A percentile compares a stretch with the other conserved stretches of the same genome.
phyloP scores from a whole-genome alignment of 768 basidiomycete species.

The Tylopilus felleus region DNA sequence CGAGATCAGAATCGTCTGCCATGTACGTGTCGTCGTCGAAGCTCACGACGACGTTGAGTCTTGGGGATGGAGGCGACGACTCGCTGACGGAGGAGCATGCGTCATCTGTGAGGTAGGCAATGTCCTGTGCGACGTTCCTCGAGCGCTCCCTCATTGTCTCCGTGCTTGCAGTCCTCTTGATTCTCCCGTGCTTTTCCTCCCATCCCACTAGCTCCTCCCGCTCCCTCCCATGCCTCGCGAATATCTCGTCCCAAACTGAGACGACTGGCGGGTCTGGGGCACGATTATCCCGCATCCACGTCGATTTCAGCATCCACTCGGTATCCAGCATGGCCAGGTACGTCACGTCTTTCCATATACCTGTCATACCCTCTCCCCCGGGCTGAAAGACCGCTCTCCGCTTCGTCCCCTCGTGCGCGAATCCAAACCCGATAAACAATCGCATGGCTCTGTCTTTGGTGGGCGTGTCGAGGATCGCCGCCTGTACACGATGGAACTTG shows the following conservation, averaged over 20 bases:
- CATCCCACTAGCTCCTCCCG: constrained; percentile 51
- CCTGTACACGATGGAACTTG: constrained; percentile 35
- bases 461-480: constrained; percentile 43
- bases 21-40: constrained; percentile 13
- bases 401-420: constrained; percentile 61
- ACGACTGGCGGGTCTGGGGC: constrained; percentile 26
- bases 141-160: constrained; percentile 38
- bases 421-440: constrained; percentile 50
- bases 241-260: constrained; percentile 61
- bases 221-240: constrained; percentile 55
- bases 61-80: constrained; percentile 24
- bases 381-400: constrained; percentile 51
- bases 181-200: constrained; percentile 38
- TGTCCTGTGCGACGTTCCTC: constrained; percentile 3
- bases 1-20: background rate
- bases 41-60: constrained; percentile 8
- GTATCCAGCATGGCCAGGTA: constrained; percentile 60
- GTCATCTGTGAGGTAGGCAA: constrained; percentile 17
- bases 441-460: constrained; percentile 41
- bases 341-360: constrained; percentile 57
- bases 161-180: constrained; percentile 37
- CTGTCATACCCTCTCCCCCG: constrained; percentile 32
- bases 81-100: constrained; percentile 11
- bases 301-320: constrained; percentile 47
- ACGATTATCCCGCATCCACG: constrained; percentile 12